Base-by-base conservation (phyloP, 1,284 basidiomycete genomes). In the Sporisorium reilianum region DNA sequence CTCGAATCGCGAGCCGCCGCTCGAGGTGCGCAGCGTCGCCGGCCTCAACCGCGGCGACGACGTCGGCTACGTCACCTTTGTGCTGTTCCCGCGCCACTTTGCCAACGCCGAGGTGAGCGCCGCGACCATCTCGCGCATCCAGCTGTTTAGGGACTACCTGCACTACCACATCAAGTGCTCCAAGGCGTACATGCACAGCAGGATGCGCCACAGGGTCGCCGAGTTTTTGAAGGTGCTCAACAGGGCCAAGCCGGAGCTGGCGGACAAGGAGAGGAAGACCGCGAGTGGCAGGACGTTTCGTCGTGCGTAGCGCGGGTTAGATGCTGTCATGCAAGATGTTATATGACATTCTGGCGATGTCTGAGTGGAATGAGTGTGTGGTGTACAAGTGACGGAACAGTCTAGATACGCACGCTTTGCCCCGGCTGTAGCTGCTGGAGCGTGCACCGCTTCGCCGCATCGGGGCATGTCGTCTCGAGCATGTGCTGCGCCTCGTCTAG, bases 81-180 rank as follows among this genome's bases (percentile, higher is more conserved):
- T 99, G 64, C 89, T 99, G 60, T 97, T 95, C 88, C 97, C 97
- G 36, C 92, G 95, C 52, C 97, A 99, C 88, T 98, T 97, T 85
- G 86, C 89, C 72, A 93, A 91, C 79, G 88, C 90, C 5, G 86
- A 89, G n/a, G 88, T 90, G 38, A 91, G 92, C 8, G 88, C 90
- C n/a, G 87, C 88, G 32, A 96, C 95, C 16, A 98, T 98, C 84
- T 95, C 94, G 38, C 93, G 94, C 81, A 93, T 99, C 82, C 94
- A 98, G 85, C 89, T 97, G 41, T 99, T 99, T 91, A 89, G 97
- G 55, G 95, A 98, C 86, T 98, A 98, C 85, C 88, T 99, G 40
- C 97, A 99, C 87, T 99, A 99, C 86, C 97, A 99, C 86, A 83
- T 99, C 90, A 99, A 96, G 85, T 98, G 96, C 86, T 95, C 92